Evolutionary conservation across 345 rosid species (phyloP).

Genomic region (Lumnitzera racemosa): DNA sequence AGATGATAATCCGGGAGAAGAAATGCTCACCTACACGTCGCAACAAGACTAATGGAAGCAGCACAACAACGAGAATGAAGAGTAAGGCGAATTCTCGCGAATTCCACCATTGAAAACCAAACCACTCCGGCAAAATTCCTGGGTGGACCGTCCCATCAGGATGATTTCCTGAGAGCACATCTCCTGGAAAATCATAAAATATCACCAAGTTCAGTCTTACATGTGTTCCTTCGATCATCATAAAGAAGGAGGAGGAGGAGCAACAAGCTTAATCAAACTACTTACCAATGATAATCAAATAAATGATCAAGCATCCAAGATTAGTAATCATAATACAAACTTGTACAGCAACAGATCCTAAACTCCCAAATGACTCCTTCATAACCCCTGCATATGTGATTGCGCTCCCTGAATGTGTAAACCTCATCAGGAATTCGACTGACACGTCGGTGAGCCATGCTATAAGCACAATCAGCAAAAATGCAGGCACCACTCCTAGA

Average conservation of each 20-base stretch:
- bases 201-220: background rate
- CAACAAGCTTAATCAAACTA: background rate
- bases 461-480: constrained; percentile 37
- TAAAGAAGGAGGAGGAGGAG: no score
- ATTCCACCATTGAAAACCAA: constrained; percentile 88
- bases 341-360: constrained; percentile 55
- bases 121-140: constrained; percentile 87
- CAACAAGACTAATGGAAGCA: constrained; percentile 56
- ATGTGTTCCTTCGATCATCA: no score
- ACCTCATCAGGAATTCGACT: constrained; percentile 64
- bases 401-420: constrained; percentile 47
- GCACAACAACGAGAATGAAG: constrained; percentile 39
- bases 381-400: constrained; percentile 71
- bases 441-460: constrained; percentile 71
- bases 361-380: constrained; percentile 71
- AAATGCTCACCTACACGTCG: constrained; percentile 49
- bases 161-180: constrained; percentile 69
- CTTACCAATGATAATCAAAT: constrained; percentile 71
- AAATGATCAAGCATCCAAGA: constrained; percentile 68
- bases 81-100: constrained; percentile 53
- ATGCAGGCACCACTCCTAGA: constrained; percentile 73
- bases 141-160: constrained; percentile 46
- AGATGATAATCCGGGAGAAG: background rate
- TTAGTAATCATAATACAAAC: constrained; percentile 57
- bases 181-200: constrained; percentile 35